Evolutionary conservation across 805 yeast genomes (phyloP), one percentile per base, ranked within the genome.

Genomic region (Sugiyamaella chiloensis): DNA sequence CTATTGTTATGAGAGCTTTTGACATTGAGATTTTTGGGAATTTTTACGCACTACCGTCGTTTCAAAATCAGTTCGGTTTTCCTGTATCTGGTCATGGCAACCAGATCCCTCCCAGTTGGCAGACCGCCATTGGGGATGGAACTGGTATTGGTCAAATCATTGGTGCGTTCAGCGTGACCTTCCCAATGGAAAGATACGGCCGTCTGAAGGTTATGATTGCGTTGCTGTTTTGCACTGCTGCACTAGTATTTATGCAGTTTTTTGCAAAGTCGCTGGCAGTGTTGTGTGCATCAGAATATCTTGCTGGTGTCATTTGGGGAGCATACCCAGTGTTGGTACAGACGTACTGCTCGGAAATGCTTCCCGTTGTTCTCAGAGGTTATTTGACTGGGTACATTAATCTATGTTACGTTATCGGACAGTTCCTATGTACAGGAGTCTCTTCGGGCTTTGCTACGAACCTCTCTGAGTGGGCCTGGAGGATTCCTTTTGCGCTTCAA

Each of bases 361-460:
- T 78, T 53, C 82, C 82, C 0, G 55, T 74, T 7, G 69, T 68
- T 6, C 63, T 78, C 44, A 67, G 82, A 50, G 62, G 67, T 36
- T 74, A 73, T 51, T 63, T 78, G 44, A 71, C 81, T 12, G 70
- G 80, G 3, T 72, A 67, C 50, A 73, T 73, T 48, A 76, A 76
- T 59, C 56, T 74, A 43, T 75, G 80, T 57, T 78, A 80, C 78
- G 73, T 73, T 31, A 59, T 75, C 48, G 85, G 85, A 26, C 83
- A 79, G 57, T 65, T 80, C 34, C 62, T 79, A 46, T 69, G 78
- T 7, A 63, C 79, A 9, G 80, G 84, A 48, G 74, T 79, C 17
- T 62, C 70, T 54, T 69, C 66, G 54, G 76, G 66, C 44, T 64
- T 39, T 52, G 44, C 50, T 20, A 47, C 44, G 53, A 8, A 42